Base-by-base conservation (phyloP, 139 green algal species). In the Edaphochlamys debaryana region DNA sequence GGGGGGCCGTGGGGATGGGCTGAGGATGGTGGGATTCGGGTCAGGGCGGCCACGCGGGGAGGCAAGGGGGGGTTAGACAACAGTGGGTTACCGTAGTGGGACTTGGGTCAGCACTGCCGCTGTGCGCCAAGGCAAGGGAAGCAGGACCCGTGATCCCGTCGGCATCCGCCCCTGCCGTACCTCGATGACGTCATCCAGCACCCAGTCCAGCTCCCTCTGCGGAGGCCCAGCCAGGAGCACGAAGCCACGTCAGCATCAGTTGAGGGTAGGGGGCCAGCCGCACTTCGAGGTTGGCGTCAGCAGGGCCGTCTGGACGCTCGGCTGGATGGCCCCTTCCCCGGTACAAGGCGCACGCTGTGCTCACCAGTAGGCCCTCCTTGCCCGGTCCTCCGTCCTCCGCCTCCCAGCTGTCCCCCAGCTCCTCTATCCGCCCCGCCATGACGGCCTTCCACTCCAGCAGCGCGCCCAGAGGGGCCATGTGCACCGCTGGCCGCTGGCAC, bases 121-220 rank as follows among this genome's bases (percentile, higher is more conserved):
- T n/a, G n/a, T n/a, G n/a, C n/a, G n/a, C n/a, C n/a, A n/a, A n/a
- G n/a, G n/a, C n/a, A n/a, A n/a, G n/a, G n/a, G n/a, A n/a, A n/a
- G n/a, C n/a, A n/a, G n/a, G n/a, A n/a, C n/a, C n/a, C n/a, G n/a
- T n/a, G n/a, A n/a, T n/a, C n/a, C n/a, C n/a, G n/a, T n/a, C n/a
- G n/a, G n/a, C n/a, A n/a, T n/a, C n/a, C n/a, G n/a, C n/a, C n/a
- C n/a, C n/a, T 42, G 34, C 69, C 41, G 6, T 9, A 36, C 87
- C 23, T 84, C 85, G 34, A 95, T 79, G 20, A 85, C 73, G 54
- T 96, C 93, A 48, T 96, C 93, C 69, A 96, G 85, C 60, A 95
- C 87, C 93, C 93, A 96, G 30, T 79, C 79, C 15, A 96, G 79
- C 86, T 96, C 93, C 15, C 75, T 80, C 86, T 95, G 89, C 23